These are phyloP conservation scores for Cryptococcus jaspeensis DNA, from an alignment of 1,284 basidiomycete genomes.

Conservation along the genomic window DNA sequence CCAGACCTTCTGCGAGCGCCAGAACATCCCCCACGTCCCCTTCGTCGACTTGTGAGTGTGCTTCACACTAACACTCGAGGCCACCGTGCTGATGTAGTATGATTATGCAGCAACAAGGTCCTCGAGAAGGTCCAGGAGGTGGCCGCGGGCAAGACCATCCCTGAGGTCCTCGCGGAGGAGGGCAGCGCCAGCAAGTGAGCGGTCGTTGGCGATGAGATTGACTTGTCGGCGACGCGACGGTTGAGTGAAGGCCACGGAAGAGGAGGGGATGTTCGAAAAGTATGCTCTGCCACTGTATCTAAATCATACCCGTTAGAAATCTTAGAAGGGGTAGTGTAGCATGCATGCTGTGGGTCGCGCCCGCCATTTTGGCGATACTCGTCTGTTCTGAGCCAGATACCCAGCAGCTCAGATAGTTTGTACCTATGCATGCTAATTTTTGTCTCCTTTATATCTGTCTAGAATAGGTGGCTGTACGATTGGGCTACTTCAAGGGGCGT, in stretches of 20 bases:
- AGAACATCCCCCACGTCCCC: constrained; percentile 49
- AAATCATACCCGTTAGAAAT: too few species aligned
- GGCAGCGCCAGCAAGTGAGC: background rate
- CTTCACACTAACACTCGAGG: background rate
- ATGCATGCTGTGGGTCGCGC: background rate
- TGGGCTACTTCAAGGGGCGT: too few species aligned
- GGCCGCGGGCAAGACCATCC: constrained; percentile 57
- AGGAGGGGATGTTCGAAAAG: too few species aligned
- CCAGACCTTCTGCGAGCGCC: constrained; percentile 65
- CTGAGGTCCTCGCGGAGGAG: constrained; percentile 46
- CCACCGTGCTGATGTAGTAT: constrained; percentile 57
- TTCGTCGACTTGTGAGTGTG: constrained; percentile 49
- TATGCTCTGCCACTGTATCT: too few species aligned
- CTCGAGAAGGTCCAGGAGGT: constrained; percentile 59
- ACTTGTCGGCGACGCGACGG: too few species aligned
- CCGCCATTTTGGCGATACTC: background rate
- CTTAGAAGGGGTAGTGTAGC: background rate
- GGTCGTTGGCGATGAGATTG: too few species aligned
- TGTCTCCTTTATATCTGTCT: too few species aligned
- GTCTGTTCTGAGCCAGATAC: too few species aligned
- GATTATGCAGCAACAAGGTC: constrained; percentile 60
- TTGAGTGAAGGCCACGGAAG: too few species aligned
- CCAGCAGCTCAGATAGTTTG: background rate
- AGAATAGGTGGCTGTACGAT: too few species aligned
- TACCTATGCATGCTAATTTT: too few species aligned